A percentile compares a stretch with the other conserved stretches of the same genome.
phyloP scores from a whole-genome alignment of 805 yeast species.

The Novakomyces olei region DNA sequence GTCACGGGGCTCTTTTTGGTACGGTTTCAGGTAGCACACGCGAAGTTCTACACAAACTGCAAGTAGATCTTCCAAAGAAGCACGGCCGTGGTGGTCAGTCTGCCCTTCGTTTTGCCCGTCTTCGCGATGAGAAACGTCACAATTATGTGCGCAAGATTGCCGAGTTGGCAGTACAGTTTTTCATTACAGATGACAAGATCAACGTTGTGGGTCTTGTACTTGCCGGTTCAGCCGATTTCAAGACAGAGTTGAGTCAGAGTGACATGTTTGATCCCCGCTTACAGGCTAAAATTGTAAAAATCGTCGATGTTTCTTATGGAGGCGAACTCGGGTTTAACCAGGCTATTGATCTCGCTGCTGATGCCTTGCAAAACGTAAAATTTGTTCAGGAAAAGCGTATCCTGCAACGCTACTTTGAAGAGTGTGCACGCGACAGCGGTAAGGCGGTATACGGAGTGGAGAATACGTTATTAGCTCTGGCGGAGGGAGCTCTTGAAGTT shows the following conservation, averaged over 20 bases:
- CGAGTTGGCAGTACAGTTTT: slow-evolving; percentile 92
- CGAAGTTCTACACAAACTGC: slow-evolving; percentile 85
- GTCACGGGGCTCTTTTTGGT: slow-evolving; percentile 95
- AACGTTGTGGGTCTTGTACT: slow-evolving; percentile 83
- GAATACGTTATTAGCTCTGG: slow-evolving; percentile 88
- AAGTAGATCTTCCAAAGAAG: slow-evolving; percentile 95
- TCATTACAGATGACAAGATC: slow-evolving; percentile 83
- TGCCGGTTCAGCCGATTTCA: slow-evolving; percentile 99
- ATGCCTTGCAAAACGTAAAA: slow-evolving; percentile 87
- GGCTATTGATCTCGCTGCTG: slow-evolving; percentile 94
- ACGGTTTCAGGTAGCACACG: slow-evolving; percentile 89
- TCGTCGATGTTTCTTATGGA: slow-evolving; percentile 95
- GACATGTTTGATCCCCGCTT: slow-evolving; percentile 85
- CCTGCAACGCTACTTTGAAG: slow-evolving; percentile 79
- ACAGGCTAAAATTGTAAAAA: slow-evolving; percentile 63
- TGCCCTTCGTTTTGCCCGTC: slow-evolving; percentile 94
- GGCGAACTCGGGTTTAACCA: slow-evolving; percentile 99
- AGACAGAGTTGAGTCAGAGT: slow-evolving; percentile 76
- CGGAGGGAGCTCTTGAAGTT: slow-evolving; percentile 85
- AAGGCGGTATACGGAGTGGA: slow-evolving; percentile 94
- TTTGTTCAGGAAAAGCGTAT: slow-evolving; percentile 96
- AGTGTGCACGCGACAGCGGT: slow-evolving; percentile 92
- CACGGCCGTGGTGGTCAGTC: slow-evolving; percentile 99
- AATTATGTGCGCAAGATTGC: slow-evolving; percentile 96
- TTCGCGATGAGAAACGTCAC: slow-evolving; percentile 97